Percentiles rank a stretch among this genome's conserved stretches.
These are phyloP conservation scores for Vitellaria paradoxa DNA, from an alignment of 179 eudicot genomes.

Conservation along the genomic window DNA sequence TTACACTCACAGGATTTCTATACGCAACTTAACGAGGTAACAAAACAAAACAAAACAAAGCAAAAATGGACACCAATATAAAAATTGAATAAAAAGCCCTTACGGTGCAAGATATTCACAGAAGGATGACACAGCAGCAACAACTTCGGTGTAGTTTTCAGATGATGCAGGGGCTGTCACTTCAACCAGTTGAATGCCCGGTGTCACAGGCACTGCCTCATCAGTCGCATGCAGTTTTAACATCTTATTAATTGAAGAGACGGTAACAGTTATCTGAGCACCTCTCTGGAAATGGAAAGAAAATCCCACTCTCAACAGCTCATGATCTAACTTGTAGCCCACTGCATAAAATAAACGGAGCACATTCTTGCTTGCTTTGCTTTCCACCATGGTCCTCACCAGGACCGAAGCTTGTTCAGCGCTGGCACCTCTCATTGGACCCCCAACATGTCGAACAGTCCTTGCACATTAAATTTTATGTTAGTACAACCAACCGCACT, in stretches of 20 bases:
- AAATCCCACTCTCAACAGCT: conserved; percentile 65
- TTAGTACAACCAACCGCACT: background rate
- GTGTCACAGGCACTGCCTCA: conserved; percentile 79
- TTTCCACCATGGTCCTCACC: conserved; percentile 76
- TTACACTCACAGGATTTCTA: background rate
- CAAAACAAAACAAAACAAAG: no score
- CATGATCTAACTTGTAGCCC: conserved; percentile 89
- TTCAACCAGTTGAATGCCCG: conserved; percentile 92
- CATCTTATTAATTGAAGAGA: conserved; percentile 80
- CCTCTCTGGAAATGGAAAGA: conserved; percentile 74
- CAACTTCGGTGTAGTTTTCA: conserved; percentile 78
- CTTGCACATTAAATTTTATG: conserved; percentile 29
- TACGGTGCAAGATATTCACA: conserved; percentile 98
- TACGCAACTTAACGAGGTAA: background rate
- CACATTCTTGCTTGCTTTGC: conserved; percentile 83
- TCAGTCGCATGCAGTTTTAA: conserved; percentile 79
- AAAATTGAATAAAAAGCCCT: conserved; percentile 21
- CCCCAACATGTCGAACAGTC: conserved; percentile 86
- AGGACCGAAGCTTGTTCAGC: conserved; percentile 87
- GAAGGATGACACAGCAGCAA: conserved; percentile 72
- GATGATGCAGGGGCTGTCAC: conserved; percentile 86
- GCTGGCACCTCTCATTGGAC: conserved; percentile 95
- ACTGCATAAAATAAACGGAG: conserved; percentile 71
- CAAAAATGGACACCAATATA: background rate
- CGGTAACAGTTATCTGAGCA: conserved; percentile 78